Conservation (phyloP, 2,329 filamentous ascomycete genomes). For the Colletotrichum liaoningense region DNA sequence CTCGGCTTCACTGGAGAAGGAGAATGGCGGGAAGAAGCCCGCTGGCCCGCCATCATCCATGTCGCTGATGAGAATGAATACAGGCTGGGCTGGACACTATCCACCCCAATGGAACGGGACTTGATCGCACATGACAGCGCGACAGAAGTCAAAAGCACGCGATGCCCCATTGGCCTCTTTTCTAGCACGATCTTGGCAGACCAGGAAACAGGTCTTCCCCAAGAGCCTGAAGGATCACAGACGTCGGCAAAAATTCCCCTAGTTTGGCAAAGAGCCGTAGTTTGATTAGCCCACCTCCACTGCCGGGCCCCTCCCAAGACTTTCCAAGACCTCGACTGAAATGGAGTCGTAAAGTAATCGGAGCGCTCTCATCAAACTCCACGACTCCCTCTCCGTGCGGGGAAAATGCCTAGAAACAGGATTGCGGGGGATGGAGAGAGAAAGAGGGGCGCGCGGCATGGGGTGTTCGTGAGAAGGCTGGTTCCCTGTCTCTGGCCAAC, state of each 20-base stretch:
- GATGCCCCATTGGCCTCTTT: not conserved
- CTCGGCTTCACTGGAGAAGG: not conserved
- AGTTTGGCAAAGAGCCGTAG: not conserved
- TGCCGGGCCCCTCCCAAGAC: not conserved
- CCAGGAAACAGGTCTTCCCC: not conserved
- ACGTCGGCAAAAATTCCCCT: not conserved
- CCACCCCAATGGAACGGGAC: not conserved
- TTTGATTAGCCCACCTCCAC: not conserved
- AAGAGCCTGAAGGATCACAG: not conserved
- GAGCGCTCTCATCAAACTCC: conserved; percentile 2
- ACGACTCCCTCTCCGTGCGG: conserved; percentile 1
- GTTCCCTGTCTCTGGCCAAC: not conserved
- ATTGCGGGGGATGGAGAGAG: conserved; percentile 6
- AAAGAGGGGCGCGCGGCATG: not conserved
- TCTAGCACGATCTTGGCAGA: not conserved
- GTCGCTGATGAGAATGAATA: not conserved
- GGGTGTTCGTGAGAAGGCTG: not conserved
- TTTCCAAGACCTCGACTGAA: not conserved
- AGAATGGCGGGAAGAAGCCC: not conserved
- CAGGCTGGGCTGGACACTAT: not conserved
- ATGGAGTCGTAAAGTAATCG: not conserved
- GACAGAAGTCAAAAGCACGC: not conserved
- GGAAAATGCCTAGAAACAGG: conserved; percentile 5
- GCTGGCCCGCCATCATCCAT: not conserved
- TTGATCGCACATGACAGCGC: conserved; percentile 2